These are phyloP conservation scores for Colletotrichum australisinense DNA, from an alignment of 2,329 filamentous ascomycete genomes.

Conservation along the genomic window DNA sequence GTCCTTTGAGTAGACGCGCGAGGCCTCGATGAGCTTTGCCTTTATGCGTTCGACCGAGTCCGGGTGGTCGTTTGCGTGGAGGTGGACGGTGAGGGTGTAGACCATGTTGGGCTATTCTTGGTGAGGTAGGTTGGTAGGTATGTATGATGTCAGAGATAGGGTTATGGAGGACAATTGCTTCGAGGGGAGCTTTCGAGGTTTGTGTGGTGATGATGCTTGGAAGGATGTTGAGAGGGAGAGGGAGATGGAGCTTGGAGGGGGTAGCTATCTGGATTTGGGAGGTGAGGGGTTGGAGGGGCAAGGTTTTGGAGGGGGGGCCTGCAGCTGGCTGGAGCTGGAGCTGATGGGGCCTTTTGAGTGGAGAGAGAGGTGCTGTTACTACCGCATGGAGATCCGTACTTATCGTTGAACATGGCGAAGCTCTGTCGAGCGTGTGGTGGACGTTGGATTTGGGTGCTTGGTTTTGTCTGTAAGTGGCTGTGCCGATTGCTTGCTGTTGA, in stretches of 20 bases:
- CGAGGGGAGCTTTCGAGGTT: background rate
- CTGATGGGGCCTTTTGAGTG: constrained; percentile 6
- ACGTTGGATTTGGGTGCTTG: background rate
- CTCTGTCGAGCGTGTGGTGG: background rate
- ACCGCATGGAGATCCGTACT: background rate
- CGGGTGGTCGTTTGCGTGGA: constrained; percentile 75
- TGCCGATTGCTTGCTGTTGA: background rate
- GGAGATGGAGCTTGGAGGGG: background rate
- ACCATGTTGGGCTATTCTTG: constrained; percentile 60
- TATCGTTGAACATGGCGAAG: background rate
- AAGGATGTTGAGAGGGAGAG: background rate
- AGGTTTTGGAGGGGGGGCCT: background rate
- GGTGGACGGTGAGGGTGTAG: constrained; percentile 76
- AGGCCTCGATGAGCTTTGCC: constrained; percentile 81
- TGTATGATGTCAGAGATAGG: background rate
- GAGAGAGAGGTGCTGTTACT: background rate
- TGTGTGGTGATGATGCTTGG: background rate
- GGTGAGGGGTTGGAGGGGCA: constrained; percentile 24
- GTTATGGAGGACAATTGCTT: background rate
- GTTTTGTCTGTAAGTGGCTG: background rate
- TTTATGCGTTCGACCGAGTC: constrained; percentile 74
- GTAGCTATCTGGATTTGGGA: constrained; percentile 3
- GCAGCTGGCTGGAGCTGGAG: background rate
- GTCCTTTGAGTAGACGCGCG: constrained; percentile 77
- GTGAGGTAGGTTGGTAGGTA: background rate